Evolutionary conservation across 2,329 filamentous ascomycete species (phyloP).

Genomic region (Colletotrichum caudatum): DNA sequence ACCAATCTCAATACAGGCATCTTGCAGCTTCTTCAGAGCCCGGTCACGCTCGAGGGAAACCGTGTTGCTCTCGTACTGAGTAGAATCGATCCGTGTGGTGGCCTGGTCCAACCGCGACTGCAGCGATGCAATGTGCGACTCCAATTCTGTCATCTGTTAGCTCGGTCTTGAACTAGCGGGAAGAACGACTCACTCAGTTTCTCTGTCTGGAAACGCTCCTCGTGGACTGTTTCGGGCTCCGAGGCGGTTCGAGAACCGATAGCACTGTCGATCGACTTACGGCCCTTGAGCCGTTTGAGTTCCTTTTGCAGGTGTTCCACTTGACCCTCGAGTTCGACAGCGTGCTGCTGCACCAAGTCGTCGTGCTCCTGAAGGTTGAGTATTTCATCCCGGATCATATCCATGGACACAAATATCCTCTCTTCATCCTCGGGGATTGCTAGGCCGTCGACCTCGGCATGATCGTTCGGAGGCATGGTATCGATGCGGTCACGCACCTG

Average conservation of each 20-base stretch:
- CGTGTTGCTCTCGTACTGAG: slow-evolving; percentile 72
- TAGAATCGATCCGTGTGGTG: slow-evolving; percentile 71
- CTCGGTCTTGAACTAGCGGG: background rate
- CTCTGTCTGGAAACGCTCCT: slow-evolving; percentile 61
- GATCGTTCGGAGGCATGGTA: slow-evolving; percentile 52
- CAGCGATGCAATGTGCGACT: slow-evolving; percentile 69
- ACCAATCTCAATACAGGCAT: slow-evolving; percentile 70
- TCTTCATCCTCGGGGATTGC: slow-evolving; percentile 66
- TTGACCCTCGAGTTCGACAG: slow-evolving; percentile 64
- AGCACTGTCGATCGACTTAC: slow-evolving; percentile 57
- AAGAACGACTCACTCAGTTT: slow-evolving; percentile 64
- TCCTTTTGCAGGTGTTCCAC: slow-evolving; percentile 63
- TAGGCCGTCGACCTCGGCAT: slow-evolving; percentile 64
- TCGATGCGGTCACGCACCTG: slow-evolving; percentile 60
- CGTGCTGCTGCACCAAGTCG: slow-evolving; percentile 66
- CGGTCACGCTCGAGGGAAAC: slow-evolving; percentile 74
- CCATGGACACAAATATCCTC: slow-evolving; percentile 70
- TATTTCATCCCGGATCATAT: slow-evolving; percentile 71
- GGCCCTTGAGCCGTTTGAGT: slow-evolving; percentile 57
- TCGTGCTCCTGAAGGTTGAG: slow-evolving; percentile 67
- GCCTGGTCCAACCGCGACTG: slow-evolving; percentile 72
- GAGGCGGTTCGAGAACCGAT: slow-evolving; percentile 51
- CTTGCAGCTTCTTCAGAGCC: slow-evolving; percentile 70
- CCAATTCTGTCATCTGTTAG: slow-evolving; percentile 59
- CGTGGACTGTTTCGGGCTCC: slow-evolving; percentile 57